Evolutionary conservation across 1,139 yeast species (phyloP), one percentile per base, ranked within the genome.

Genomic region (Scheffersomyces parashehatae): DNA sequence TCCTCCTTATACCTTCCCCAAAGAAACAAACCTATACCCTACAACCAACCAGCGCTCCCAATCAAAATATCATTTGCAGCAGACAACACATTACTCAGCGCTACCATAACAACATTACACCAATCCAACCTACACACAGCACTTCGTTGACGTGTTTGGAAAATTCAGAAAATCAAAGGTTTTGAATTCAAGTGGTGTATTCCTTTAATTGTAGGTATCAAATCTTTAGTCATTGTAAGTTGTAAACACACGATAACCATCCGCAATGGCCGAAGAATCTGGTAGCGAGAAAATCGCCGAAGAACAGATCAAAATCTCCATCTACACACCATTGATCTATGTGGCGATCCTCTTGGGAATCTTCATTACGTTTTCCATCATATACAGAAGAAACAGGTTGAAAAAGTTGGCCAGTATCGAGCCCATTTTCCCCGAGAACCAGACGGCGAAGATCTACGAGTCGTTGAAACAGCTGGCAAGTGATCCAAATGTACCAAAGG

Each of bases 261-360:
- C 8, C 26, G 26, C 26, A 20, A 65, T 65, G 66, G 68, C 64
- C 35, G 73, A 67, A 47, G 66, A 64, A 48, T 55, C 53, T 12
- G 49, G 35, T 14, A 20, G 26, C 26, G 44, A 36, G 48, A 50
- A 61, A 47, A 50, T 60, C 30, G 46, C 54, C 15, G 61, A 55
- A 38, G 61, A 61, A 35, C 62, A 54, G 45, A 60, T 73, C 44
- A 72, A 74, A 52, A 80, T 90, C 50, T 88, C 97, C n/a, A 81
- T 91, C 33, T 82, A 79, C 61, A 88, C 96, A 12, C 98, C 99
- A 28, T 64, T 93, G 46, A 70, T 88, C 37, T 93, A 93, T 61
- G 84, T 89, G 46, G 83, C 79, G 5, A 79, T 90, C 28, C 68
- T 93, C 49, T 62, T 90, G 38, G 61, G 88, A 3, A 79, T 93